Evolutionary conservation across 257 asterid species (phyloP), one percentile per base, ranked within the genome.

Genomic region (Nicotiana otophora): DNA sequence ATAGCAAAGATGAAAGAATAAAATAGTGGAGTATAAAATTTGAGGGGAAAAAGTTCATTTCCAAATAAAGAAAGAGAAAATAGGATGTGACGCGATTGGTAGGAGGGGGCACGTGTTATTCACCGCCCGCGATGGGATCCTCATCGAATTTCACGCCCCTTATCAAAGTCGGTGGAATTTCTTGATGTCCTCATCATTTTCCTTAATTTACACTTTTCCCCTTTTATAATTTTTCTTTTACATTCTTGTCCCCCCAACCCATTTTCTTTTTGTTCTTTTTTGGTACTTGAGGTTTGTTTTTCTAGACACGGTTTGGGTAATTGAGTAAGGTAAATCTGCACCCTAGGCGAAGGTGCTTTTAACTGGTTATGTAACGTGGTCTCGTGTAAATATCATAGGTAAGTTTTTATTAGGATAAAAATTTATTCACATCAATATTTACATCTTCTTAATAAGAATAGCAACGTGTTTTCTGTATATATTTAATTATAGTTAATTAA

Each of bases 131-230:
- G 42, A 39, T 79, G 74, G 36, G 62, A 23, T 62, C 75, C 5
- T 33, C 82, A 60, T 62, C 75, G 62, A 80, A 23, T 0, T 65
- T 62, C 11, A 23, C 34, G 82, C 11, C 60, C 8, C 36, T 55
- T 7, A 0, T 17, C 16, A 80, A 42, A 23, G 28, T 62, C 62
- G 82, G 62, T 39, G 82, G 15, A 61, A 28, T 63, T 46, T 48
- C 34, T 80, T 2, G 17, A 42, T 64, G 72, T 16, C 53, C 61
- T 48, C 82, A 62, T 80, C 61, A 39, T 23, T 48, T 79, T 8
- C 62, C 82, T 81, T 75, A 51, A 51, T 5, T 75, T 75, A 51
- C 46, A 75, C 80, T 48, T 75, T 51, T 7, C 28, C 80, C 64
- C 46, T 26, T 2, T 7, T 7, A 1, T 15, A 7, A 48, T 5